Percentiles rank a stretch among this genome's conserved stretches.
These are phyloP conservation scores for Ustilago tritici DNA, from an alignment of 1,284 basidiomycete genomes.

Conservation along the genomic window DNA sequence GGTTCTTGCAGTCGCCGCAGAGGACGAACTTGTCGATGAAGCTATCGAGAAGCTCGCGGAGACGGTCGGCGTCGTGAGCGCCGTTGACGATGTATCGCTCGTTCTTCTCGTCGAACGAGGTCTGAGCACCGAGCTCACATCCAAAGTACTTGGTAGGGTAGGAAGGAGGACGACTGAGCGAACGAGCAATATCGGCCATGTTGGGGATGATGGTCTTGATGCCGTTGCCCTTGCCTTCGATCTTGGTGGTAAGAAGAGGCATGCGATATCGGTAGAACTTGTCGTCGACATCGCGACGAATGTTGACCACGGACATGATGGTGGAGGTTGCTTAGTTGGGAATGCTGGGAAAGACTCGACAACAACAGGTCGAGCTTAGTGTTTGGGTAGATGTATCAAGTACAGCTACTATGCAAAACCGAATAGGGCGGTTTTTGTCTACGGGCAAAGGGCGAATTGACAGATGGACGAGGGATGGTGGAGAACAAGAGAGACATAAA, in stretches of 20 bases:
- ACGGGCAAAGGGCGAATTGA: conserved; percentile 49
- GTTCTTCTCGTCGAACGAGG: conserved; percentile 93
- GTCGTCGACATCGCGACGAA: conserved; percentile 96
- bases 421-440: conserved; percentile 54
- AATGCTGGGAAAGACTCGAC: conserved; percentile 7
- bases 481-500: conserved; percentile 54
- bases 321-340: conserved; percentile 7
- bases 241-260: conserved; percentile 94
- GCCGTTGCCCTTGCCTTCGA: conserved; percentile 98
- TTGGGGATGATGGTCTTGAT: conserved; percentile 89
- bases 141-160: conserved; percentile 99
- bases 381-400: conserved; percentile 36
- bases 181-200: conserved; percentile 97
- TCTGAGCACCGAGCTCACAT: conserved; percentile 97
- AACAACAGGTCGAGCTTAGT: conserved; percentile 11
- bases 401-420: conserved; percentile 49
- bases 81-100: conserved; percentile 99
- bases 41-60: conserved; percentile 92
- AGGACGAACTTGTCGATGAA: conserved; percentile 98
- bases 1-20: conserved; percentile 98
- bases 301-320: conserved; percentile 83
- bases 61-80: conserved; percentile 88
- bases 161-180: conserved; percentile 91
- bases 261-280: conserved; percentile 77
- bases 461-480: conserved; percentile 54